Base-by-base conservation (phyloP, 352 stramenopile genomes). In the Globisporangium nunn region DNA sequence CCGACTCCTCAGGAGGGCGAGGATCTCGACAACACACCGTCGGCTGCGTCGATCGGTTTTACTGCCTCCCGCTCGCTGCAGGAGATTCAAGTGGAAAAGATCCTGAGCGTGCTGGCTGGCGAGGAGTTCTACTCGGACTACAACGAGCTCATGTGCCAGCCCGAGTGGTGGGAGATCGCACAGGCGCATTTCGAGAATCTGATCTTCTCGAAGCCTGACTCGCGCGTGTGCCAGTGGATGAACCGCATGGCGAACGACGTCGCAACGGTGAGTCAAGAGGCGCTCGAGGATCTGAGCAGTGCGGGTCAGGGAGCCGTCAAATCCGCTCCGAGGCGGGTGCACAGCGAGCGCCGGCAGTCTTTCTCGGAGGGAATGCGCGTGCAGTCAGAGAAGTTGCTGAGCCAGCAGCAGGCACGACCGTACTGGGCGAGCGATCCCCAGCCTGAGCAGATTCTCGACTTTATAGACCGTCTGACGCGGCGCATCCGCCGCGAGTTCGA, bases 151-250 rank as follows among this genome's bases (percentile, higher is more conserved):
- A 94, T 94, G 81, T 87, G 75, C 44, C 63, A 69, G 56, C 53
- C 74, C 11, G 76, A 92, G 40, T 94, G 84, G 84, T 92, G 84
- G 84, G 80, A 87, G 39, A 79, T 91, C 50, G 81, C 83, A 0
- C 84, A 92, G 63, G 84, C 84, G 11, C 81, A 94, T 53, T 94
- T 94, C 62, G 84, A 94, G 60, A 94, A 91, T 50, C 63, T 94
- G 14, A 74, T 94, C 6, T 92, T 94, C 44, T 80, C 81, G 40
- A 70, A 67, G 11, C 62, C 72, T 7, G 80, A 89, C 18, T 86
- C 76, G 15, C 74, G 81, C 7, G 75, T 92, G 11, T 85, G 74
- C 18, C 84, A 89, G 61, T 85, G 76, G 70, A 66, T 94, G 29
- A 54, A 70, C 39, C 79, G 86, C 23, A 66, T 92, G 15, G 85